These are phyloP conservation scores for Penicillium manginii DNA, from an alignment of 495 filamentous ascomycete species.

Conservation along the genomic window DNA sequence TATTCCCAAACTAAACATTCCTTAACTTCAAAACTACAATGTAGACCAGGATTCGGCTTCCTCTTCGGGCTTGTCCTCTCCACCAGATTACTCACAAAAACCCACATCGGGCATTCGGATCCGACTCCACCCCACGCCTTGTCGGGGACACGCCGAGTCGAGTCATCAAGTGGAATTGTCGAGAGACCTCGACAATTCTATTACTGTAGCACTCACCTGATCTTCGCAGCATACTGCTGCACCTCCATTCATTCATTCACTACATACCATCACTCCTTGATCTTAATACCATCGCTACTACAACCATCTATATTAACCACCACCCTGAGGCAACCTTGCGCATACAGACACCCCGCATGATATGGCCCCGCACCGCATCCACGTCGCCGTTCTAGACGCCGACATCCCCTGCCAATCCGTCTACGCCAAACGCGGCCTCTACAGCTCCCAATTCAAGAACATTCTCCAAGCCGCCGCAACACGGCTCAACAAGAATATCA, in stretches of 20 bases:
- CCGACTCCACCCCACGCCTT: constrained; percentile 15
- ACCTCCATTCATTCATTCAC: too few relatives aligned
- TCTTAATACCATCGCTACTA: too few relatives aligned
- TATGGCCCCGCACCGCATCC: constrained; percentile 26
- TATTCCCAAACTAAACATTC: too few relatives aligned
- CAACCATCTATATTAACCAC: neutral
- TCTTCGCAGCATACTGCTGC: too few relatives aligned
- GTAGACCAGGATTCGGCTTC: constrained; percentile 21
- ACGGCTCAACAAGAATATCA: constrained; percentile 27
- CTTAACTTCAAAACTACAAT: too few relatives aligned
- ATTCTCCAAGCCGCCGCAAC: constrained; percentile 39
- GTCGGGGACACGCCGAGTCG: constrained; percentile 9
- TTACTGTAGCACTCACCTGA: too few relatives aligned
- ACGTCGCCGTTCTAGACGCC: constrained; percentile 47
- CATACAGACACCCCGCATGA: neutral
- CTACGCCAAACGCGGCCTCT: constrained; percentile 40
- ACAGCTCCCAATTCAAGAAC: constrained; percentile 41
- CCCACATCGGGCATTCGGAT: constrained; percentile 28
- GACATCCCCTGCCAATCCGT: constrained; percentile 43
- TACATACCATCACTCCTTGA: too few relatives aligned
- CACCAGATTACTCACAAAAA: constrained; percentile 24
- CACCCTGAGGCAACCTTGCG: neutral
- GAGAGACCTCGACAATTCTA: too few relatives aligned
- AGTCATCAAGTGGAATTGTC: neutral
- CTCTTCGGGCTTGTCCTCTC: constrained; percentile 18